phyloP scores from a whole-genome alignment of 192 early-diverging fungal species.

The Mortierella alpina region DNA sequence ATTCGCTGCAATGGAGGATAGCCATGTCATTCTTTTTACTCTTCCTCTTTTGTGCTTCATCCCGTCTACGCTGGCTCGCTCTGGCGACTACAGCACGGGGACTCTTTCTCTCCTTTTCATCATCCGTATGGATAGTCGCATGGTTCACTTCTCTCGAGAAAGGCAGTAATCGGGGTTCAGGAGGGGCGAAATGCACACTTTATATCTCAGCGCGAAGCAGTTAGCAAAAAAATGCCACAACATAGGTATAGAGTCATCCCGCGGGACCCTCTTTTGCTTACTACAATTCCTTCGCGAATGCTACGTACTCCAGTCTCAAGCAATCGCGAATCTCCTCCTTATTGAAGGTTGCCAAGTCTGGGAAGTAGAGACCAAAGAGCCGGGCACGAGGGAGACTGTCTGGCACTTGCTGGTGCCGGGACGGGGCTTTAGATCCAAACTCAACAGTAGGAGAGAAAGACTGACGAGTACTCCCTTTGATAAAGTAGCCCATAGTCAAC shows the following conservation, averaged over 20 bases:
- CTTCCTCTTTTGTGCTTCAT: too few relatives aligned
- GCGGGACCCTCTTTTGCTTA: too few relatives aligned
- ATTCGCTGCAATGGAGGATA: too few relatives aligned
- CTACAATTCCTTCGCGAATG: neutral
- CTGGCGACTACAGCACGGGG: too few relatives aligned
- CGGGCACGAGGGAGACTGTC: slow-evolving; percentile 24
- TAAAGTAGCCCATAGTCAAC: slow-evolving; percentile 32
- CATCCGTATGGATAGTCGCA: too few relatives aligned
- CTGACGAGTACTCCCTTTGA: slow-evolving; percentile 28
- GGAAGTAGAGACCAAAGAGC: slow-evolving; percentile 45
- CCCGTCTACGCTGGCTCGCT: too few relatives aligned
- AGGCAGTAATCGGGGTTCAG: too few relatives aligned
- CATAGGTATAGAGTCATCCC: too few relatives aligned
- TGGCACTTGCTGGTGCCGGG: neutral
- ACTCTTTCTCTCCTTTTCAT: slow-evolving; percentile 5
- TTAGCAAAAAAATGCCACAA: too few relatives aligned
- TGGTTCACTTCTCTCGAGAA: neutral
- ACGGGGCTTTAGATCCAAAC: neutral
- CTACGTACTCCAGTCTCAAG: slow-evolving; percentile 1
- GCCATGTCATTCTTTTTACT: too few relatives aligned
- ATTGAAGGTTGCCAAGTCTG: slow-evolving; percentile 37
- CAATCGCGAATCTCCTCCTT: slow-evolving; percentile 33
- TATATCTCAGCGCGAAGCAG: too few relatives aligned
- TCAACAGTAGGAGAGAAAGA: neutral
- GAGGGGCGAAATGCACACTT: too few relatives aligned